Evolutionary conservation across 78 protist species (phyloP).

Genomic region (Dictyostelium citrinum): DNA sequence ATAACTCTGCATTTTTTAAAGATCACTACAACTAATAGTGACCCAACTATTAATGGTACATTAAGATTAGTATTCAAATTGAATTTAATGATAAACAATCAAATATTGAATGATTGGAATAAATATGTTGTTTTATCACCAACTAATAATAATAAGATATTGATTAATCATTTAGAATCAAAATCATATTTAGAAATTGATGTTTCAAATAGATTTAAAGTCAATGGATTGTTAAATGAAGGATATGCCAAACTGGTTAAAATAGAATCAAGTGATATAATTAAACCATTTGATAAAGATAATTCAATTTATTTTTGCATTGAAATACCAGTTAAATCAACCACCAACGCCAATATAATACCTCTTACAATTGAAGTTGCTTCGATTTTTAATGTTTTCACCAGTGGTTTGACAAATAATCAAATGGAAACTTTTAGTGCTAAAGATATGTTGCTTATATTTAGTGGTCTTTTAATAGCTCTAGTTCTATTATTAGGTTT

Average conservation of each 20-base stretch:
- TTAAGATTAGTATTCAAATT: too few relatives aligned
- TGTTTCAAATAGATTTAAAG: neutral
- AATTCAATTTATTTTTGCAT: neutral
- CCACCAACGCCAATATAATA: too few relatives aligned
- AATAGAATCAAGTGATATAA: neutral
- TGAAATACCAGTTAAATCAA: neutral
- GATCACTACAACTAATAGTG: neutral
- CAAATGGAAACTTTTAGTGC: neutral
- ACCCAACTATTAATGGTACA: neutral
- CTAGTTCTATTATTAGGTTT: too few relatives aligned
- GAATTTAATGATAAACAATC: neutral
- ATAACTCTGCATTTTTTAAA: neutral
- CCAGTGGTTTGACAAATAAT: too few relatives aligned
- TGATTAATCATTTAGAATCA: neutral
- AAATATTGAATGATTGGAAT: too few relatives aligned
- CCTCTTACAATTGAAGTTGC: neutral
- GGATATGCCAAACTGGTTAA: neutral
- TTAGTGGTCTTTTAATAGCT: neutral
- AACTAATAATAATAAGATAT: neutral
- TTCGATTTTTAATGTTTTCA: neutral
- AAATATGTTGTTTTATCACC: neutral
- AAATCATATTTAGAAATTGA: neutral
- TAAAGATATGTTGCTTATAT: neutral
- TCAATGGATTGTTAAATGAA: neutral
- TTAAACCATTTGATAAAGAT: too few relatives aligned